Base-by-base conservation (phyloP, 768 basidiomycete genomes). In the Lenzites betulinus region DNA sequence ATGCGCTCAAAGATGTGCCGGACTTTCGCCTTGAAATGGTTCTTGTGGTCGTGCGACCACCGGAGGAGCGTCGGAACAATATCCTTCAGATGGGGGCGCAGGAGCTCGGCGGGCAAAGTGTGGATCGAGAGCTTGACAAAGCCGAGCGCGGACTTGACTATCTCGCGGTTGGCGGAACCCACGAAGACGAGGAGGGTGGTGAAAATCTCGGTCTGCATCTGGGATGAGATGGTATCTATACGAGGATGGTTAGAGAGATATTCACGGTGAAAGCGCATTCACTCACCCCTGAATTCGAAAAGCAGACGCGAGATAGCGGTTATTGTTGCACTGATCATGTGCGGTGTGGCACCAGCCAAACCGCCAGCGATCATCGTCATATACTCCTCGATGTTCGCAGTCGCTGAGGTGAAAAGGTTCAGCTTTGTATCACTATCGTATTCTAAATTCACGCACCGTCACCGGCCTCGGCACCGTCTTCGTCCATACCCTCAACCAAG, bases 31-130 rank as follows among this genome's bases (percentile, higher is more conserved):
- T 98, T 98, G 86, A 99, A 98, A 71, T 98, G 97, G 69, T 98
- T 98, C 73, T 96, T 96, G 76, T 98, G 96, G 70, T 98, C 95
- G 70, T 97, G 94, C 6, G 93, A 93, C 94, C 97, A 96, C 47
- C 80, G 81, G 35, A 98, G 78, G 13, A 99, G 81, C 0, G 88
- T 90, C 0, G 93, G 92, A 0, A 98, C 92, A 23, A 98, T 80
- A 23, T 79, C 79, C 25, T 81, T 78, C 9, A 99, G 79, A 66
- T 95, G 87, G 0, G 90, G 90, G n/a, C 81, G 82, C 46, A 97
- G 77, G 60, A 92, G 74, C 3, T 88, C 82, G 0, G 78, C 66
- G 0, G 94, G 82, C 25, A 98, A 81, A 0, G 93, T 89, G 68
- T 98, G 95, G 62, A 95, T 87, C 8, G 88, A 86, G 42, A 99